These are phyloP conservation scores for Talaromyces sp. DNA, from an alignment of 2,329 filamentous ascomycete species.

Conservation along the genomic window DNA sequence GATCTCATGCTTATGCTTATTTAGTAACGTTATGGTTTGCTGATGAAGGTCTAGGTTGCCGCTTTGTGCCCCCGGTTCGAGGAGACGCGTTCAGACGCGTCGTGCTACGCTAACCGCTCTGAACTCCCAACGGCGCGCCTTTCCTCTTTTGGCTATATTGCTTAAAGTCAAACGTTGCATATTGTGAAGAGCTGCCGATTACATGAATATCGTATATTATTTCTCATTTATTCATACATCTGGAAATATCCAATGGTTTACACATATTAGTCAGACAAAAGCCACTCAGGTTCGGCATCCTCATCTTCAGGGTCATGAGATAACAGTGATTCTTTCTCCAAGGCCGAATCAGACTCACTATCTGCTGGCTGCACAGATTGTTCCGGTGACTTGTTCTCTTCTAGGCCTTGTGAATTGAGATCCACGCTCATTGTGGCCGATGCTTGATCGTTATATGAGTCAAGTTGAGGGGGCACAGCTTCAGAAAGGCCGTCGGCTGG, in stretches of 20 bases:
- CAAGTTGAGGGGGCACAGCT: conserved; percentile 24
- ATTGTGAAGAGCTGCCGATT: not conserved
- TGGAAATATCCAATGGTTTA: not conserved
- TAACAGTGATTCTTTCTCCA: conserved; percentile 51
- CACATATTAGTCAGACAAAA: conserved; percentile 40
- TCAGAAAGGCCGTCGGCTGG: conserved; percentile 22
- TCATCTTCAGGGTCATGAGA: conserved; percentile 64
- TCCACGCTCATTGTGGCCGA: conserved; percentile 29
- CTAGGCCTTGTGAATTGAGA: conserved; percentile 23
- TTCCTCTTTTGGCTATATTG: conserved; percentile 15
- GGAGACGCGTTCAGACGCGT: conserved; percentile 15
- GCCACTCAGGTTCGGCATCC: conserved; percentile 63
- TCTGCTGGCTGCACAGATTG: conserved; percentile 19
- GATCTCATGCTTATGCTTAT: not conserved
- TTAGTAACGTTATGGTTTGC: not conserved
- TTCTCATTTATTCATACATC: not conserved
- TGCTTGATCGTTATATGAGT: conserved; percentile 26
- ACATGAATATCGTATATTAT: not conserved
- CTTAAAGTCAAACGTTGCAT: not conserved
- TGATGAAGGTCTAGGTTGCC: not conserved
- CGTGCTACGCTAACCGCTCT: not conserved
- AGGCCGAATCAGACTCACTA: conserved; percentile 32
- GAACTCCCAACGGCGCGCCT: not conserved
- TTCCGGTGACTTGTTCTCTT: conserved; percentile 18
- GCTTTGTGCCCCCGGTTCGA: not conserved